A percentile compares a stretch with the other conserved stretches of the same genome.
Conservation (phyloP, 2,329 filamentous ascomycete species). For the Pestalotiopsis sp. region DNA sequence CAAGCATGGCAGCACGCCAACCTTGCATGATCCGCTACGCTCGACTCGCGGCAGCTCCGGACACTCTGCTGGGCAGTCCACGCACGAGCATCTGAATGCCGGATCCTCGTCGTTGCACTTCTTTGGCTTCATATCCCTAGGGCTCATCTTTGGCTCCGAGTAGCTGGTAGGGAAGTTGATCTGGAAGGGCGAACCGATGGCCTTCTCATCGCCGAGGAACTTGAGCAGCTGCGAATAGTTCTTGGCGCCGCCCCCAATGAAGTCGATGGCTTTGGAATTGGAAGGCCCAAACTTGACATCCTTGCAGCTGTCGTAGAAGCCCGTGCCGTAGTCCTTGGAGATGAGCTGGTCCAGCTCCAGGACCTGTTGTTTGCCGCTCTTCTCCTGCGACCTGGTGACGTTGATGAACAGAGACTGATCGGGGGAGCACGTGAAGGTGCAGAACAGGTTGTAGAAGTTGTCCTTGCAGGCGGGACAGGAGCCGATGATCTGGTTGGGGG, state of each 20-base stretch:
- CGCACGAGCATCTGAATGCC: constrained; percentile 85
- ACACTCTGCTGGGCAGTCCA: constrained; percentile 88
- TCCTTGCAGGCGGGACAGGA: constrained; percentile 96
- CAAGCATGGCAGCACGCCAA: constrained; percentile 87
- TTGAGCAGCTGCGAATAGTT: constrained; percentile 86
- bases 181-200: constrained; percentile 92
- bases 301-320: constrained; percentile 97
- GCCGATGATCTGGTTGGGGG: constrained; percentile 85
- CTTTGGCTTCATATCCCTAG: constrained; percentile 73
- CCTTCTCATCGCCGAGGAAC: constrained; percentile 90
- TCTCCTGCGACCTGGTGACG: constrained; percentile 73
- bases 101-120: constrained; percentile 89
- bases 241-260: constrained; percentile 94
- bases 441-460: constrained; percentile 98
- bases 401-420: constrained; percentile 96
- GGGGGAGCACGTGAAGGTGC: constrained; percentile 96
- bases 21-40: constrained; percentile 71
- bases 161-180: constrained; percentile 83
- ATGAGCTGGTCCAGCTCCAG: constrained; percentile 90
- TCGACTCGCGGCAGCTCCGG: constrained; percentile 79
- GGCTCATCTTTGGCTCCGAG: constrained; percentile 69
- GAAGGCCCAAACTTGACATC: constrained; percentile 97
- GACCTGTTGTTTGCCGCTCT: constrained; percentile 62
- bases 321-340: constrained; percentile 79
- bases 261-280: constrained; percentile 90